Percentiles rank a stretch among this genome's conserved stretches.
These are phyloP conservation scores for Punica granatum DNA, from an alignment of 345 rosid genomes.

Conservation along the genomic window DNA sequence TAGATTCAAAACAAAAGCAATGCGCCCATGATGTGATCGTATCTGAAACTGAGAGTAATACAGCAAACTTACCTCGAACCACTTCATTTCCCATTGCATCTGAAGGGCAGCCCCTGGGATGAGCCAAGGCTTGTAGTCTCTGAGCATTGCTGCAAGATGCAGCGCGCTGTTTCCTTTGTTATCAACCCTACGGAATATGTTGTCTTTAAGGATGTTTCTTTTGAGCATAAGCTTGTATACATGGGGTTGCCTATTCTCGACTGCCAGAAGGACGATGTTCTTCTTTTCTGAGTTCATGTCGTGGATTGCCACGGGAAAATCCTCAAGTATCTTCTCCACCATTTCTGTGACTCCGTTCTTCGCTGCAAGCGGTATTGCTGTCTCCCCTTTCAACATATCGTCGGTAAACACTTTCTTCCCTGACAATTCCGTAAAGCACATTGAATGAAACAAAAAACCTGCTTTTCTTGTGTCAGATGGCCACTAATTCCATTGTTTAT, in stretches of 20 bases:
- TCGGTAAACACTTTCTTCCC: not conserved
- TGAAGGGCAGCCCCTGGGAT: slow-evolving; percentile 48
- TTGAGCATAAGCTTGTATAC: slow-evolving; percentile 22
- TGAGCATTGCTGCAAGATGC: slow-evolving; percentile 42
- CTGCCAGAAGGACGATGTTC: slow-evolving; percentile 35
- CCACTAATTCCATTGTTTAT: too few species aligned
- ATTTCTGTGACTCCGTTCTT: slow-evolving; percentile 26
- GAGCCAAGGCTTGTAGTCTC: slow-evolving; percentile 41
- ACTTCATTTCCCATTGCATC: slow-evolving; percentile 63
- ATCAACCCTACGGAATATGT: slow-evolving; percentile 32
- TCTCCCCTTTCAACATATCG: slow-evolving; percentile 8
- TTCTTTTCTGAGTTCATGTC: slow-evolving; percentile 21
- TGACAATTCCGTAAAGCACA: not conserved
- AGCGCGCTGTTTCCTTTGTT: slow-evolving; percentile 33
- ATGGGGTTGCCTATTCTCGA: slow-evolving; percentile 42
- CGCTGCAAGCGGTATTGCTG: slow-evolving; percentile 24
- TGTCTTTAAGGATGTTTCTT: slow-evolving; percentile 15
- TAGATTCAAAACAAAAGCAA: not conserved
- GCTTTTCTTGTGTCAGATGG: too few species aligned
- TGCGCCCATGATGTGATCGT: not conserved
- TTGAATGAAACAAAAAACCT: not conserved
- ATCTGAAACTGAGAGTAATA: not conserved
- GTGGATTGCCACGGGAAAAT: slow-evolving; percentile 18
- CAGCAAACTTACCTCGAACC: slow-evolving; percentile 36
- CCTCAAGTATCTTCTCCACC: slow-evolving; percentile 21